Percentiles rank a stretch among this genome's conserved stretches.
phyloP scores from a whole-genome alignment of 345 rosid species.

The Heritiera fomes region DNA sequence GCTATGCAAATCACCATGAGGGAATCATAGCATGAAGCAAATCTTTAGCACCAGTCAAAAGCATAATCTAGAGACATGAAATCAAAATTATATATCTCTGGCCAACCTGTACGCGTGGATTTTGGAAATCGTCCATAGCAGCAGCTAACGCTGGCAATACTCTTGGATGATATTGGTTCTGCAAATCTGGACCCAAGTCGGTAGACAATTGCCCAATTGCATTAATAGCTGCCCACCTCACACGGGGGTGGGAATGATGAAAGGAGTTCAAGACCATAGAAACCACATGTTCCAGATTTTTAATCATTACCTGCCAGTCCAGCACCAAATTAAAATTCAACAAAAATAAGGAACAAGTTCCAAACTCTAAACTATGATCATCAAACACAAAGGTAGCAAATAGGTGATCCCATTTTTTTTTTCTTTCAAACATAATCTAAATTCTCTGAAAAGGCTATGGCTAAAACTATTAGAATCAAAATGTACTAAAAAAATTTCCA shows the following conservation, averaged over 20 bases:
- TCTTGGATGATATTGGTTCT: constrained; percentile 80
- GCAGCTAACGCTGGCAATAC: constrained; percentile 87
- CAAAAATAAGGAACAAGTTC: background rate
- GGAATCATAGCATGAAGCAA: constrained; percentile 7
- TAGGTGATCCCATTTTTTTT: background rate
- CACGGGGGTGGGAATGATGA: constrained; percentile 90
- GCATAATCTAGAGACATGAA: background rate
- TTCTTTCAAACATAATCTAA: background rate
- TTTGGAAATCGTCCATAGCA: constrained; percentile 97
- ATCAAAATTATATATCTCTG: background rate
- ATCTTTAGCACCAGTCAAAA: background rate
- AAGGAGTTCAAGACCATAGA: constrained; percentile 85
- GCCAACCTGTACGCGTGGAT: constrained; percentile 96
- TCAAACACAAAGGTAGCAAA: background rate
- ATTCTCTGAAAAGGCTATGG: background rate
- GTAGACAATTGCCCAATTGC: constrained; percentile 98
- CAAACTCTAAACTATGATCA: background rate
- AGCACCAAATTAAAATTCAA: constrained; percentile 17
- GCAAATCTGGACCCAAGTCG: constrained; percentile 98
- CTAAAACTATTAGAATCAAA: background rate
- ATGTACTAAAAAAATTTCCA: background rate
- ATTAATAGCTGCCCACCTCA: constrained; percentile 99
- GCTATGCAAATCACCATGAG: background rate
- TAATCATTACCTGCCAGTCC: constrained; percentile 74
- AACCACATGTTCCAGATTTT: constrained; percentile 85